phyloP scores from a whole-genome alignment of 2,329 filamentous ascomycete species.

The Knufia petricola region DNA sequence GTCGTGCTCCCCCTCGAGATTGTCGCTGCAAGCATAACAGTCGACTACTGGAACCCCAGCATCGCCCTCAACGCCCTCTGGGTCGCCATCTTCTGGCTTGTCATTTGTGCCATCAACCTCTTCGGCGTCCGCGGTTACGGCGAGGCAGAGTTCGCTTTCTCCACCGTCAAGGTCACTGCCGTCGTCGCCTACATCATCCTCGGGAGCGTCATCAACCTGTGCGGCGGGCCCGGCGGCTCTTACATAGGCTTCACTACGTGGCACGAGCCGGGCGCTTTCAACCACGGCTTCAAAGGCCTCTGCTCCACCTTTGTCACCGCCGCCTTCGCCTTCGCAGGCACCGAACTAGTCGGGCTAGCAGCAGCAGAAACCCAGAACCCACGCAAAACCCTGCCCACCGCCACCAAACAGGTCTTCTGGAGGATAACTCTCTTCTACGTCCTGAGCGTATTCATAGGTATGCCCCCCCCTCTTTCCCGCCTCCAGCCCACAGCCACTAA shows the following conservation, averaged over 20 bases:
- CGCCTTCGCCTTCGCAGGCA: slow-evolving; percentile 49
- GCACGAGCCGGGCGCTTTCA: slow-evolving; percentile 42
- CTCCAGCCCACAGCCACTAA: too few relatives aligned
- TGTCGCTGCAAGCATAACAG: slow-evolving; percentile 68
- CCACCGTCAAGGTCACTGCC: slow-evolving; percentile 69
- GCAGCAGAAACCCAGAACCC: slow-evolving; percentile 46
- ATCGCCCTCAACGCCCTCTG: slow-evolving; percentile 30
- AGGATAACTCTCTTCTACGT: slow-evolving; percentile 43
- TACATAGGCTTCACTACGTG: slow-evolving; percentile 77
- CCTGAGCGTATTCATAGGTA: slow-evolving; percentile 35
- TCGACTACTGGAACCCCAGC: slow-evolving; percentile 56
- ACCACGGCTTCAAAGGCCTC: slow-evolving; percentile 42
- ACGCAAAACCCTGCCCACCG: slow-evolving; percentile 39
- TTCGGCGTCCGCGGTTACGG: slow-evolving; percentile 78
- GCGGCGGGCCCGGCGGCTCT: slow-evolving; percentile 60
- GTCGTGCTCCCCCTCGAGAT: slow-evolving; percentile 73
- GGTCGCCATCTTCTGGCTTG: slow-evolving; percentile 63
- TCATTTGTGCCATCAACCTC: slow-evolving; percentile 67
- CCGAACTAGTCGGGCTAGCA: slow-evolving; percentile 45
- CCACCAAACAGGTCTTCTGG: slow-evolving; percentile 42
- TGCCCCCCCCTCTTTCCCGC: too few relatives aligned
- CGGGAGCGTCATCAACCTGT: slow-evolving; percentile 57
- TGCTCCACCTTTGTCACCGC: slow-evolving; percentile 49
- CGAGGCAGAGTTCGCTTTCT: slow-evolving; percentile 74
- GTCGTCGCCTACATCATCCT: slow-evolving; percentile 77